Conservation (phyloP, 805 yeast species). For the Wickerhamomyces bisporus region DNA sequence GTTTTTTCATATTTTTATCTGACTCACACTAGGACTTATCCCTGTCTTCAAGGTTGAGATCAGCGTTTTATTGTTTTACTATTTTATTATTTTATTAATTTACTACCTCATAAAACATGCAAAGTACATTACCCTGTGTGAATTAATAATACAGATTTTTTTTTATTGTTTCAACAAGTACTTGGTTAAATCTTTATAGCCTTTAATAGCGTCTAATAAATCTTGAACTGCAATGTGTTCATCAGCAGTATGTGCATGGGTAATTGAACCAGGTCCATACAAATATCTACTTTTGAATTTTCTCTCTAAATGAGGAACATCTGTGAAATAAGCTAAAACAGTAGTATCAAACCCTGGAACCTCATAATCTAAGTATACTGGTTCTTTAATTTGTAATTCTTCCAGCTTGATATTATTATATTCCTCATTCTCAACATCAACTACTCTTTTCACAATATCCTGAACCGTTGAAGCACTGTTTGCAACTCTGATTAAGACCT, state of each 20-base stretch:
- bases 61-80: not conserved
- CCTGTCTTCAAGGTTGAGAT: too few relatives aligned
- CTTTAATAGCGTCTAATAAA: constrained; percentile 45
- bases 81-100: not conserved
- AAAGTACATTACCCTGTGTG: too few relatives aligned
- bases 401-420: constrained; percentile 18
- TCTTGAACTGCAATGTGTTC: constrained; percentile 48
- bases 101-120: too few relatives aligned
- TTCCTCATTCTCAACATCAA: constrained; percentile 26
- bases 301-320: constrained; percentile 39
- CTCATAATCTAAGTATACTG: constrained; percentile 39
- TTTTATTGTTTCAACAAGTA: constrained; percentile 9
- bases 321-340: constrained; percentile 48
- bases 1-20: not conserved
- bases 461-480: constrained; percentile 36
- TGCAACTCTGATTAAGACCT: constrained; percentile 49
- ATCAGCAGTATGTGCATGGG: constrained; percentile 53
- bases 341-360: constrained; percentile 61
- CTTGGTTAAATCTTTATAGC: constrained; percentile 34
- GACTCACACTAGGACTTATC: too few relatives aligned
- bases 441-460: constrained; percentile 24
- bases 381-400: constrained; percentile 28
- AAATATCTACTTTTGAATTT: constrained; percentile 36
- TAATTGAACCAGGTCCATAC: constrained; percentile 65
- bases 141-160: not conserved